These are phyloP conservation scores for Apiospora malaysiana DNA, from an alignment of 2,329 filamentous ascomycete genomes.

Conservation along the genomic window DNA sequence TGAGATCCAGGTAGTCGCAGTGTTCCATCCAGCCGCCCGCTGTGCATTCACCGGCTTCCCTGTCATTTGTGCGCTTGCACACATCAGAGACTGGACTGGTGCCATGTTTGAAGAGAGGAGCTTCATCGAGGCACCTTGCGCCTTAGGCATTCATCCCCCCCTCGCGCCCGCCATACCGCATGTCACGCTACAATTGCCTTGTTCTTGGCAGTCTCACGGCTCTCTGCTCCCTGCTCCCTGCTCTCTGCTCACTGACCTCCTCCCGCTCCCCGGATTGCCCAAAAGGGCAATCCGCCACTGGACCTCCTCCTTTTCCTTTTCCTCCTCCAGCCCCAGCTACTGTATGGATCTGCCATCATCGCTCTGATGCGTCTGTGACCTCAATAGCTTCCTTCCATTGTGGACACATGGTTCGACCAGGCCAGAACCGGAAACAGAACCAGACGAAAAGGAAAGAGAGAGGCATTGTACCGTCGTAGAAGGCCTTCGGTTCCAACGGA, in stretches of 20 bases:
- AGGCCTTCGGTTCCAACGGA: not conserved
- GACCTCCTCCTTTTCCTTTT: not conserved
- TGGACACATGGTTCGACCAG: conserved; percentile 2
- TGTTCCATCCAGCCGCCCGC: not conserved
- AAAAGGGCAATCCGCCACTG: not conserved
- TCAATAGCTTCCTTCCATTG: not conserved
- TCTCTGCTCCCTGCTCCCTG: no score
- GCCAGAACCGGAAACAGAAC: not conserved
- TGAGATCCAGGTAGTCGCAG: not conserved
- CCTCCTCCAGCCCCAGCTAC: no score
- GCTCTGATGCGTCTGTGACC: conserved; percentile 17
- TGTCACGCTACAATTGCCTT: not conserved
- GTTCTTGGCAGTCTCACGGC: not conserved
- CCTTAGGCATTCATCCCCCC: not conserved
- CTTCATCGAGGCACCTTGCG: not conserved
- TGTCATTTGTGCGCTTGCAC: conserved; percentile 6
- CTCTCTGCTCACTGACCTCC: no score
- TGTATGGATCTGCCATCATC: conserved; percentile 10
- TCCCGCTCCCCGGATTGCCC: not conserved
- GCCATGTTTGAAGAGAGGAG: not conserved
- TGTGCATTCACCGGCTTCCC: conserved; percentile 2
- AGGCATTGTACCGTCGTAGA: no score
- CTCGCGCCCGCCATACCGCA: not conserved
- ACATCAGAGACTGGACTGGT: not conserved
- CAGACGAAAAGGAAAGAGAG: not conserved